A percentile compares a stretch with the other conserved stretches of the same genome.
Conservation (phyloP, 2,329 filamentous ascomycete species). For the Aspergillus fischeri region DNA sequence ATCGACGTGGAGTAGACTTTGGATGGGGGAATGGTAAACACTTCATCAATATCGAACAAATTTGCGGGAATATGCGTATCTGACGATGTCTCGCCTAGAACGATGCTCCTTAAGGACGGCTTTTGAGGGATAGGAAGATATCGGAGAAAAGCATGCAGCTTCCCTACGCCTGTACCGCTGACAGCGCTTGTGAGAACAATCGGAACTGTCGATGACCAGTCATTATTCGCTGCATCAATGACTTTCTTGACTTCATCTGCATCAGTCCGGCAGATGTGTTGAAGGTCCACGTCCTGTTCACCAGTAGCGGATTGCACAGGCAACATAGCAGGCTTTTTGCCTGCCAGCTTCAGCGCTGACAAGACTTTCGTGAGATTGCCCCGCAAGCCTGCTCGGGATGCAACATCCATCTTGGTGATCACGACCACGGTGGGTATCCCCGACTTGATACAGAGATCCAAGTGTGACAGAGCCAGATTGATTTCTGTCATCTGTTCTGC, state of each 20-base stretch:
- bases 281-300: constrained; percentile 51
- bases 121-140: constrained; percentile 65
- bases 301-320: constrained; percentile 42
- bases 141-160: constrained; percentile 75
- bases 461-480: constrained; percentile 72
- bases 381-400: constrained; percentile 67
- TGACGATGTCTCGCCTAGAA: constrained; percentile 10
- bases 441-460: constrained; percentile 80
- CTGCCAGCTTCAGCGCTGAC: constrained; percentile 70
- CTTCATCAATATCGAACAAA: constrained; percentile 87
- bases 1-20: constrained; percentile 47
- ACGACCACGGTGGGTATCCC: constrained; percentile 73
- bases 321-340: constrained; percentile 70
- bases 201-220: constrained; percentile 60
- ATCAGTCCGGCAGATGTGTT: constrained; percentile 55
- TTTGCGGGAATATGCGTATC: constrained; percentile 51
- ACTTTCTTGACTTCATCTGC: constrained; percentile 55
- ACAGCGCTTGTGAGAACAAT: constrained; percentile 86
- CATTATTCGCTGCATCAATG: constrained; percentile 39
- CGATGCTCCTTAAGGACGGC: constrained; percentile 21
- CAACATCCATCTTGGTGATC: constrained; percentile 87
- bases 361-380: constrained; percentile 69
- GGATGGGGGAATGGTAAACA: constrained; percentile 69
- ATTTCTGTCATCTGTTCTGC: constrained; percentile 47
- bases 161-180: constrained; percentile 74